A percentile compares a stretch with the other conserved stretches of the same genome.
These are phyloP conservation scores for Cladosporium phlei DNA, from an alignment of 2,329 filamentous ascomycete species.

Conservation along the genomic window DNA sequence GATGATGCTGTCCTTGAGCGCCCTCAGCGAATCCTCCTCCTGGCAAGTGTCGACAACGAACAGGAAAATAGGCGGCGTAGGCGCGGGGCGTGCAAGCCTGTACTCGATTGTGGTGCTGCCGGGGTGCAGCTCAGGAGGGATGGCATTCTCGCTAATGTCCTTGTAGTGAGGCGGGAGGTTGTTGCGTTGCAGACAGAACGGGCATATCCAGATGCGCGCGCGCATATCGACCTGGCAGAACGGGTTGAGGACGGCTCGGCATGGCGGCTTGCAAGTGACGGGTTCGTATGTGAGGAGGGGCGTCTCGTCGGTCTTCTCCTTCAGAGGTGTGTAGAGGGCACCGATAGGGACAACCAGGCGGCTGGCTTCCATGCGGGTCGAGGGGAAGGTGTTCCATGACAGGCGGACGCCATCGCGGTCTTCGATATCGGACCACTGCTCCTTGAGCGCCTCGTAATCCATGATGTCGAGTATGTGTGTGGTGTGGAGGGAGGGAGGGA, in stretches of 20 bases:
- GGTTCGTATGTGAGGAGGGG: slow-evolving; percentile 92
- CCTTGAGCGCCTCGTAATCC: slow-evolving; percentile 91
- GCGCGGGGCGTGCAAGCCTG: slow-evolving; percentile 72
- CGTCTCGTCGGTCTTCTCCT: slow-evolving; percentile 79
- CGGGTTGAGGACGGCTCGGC: slow-evolving; percentile 91
- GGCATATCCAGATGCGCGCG: slow-evolving; percentile 81
- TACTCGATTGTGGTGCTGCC: slow-evolving; percentile 89
- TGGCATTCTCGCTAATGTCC: slow-evolving; percentile 77
- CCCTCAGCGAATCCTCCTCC: slow-evolving; percentile 77
- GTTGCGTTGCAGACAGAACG: slow-evolving; percentile 81
- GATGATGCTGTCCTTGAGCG: slow-evolving; percentile 79
- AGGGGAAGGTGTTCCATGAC: slow-evolving; percentile 98
- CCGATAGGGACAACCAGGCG: slow-evolving; percentile 72
- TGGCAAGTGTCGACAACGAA: slow-evolving; percentile 87
- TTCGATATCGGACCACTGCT: slow-evolving; percentile 94
- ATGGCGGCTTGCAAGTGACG: slow-evolving; percentile 93
- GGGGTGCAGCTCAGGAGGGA: slow-evolving; percentile 77
- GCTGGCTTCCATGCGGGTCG: slow-evolving; percentile 75
- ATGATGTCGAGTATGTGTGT: slow-evolving; percentile 46
- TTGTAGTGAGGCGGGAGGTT: slow-evolving; percentile 81
- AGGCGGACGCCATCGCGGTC: slow-evolving; percentile 92
- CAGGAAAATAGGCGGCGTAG: slow-evolving; percentile 78
- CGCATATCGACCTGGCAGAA: slow-evolving; percentile 88
- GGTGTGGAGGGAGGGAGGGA: background rate
- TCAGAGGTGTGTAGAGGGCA: slow-evolving; percentile 89